Conservation (phyloP, 2,329 filamentous ascomycete genomes). For the Leptographium lundbergii region DNA sequence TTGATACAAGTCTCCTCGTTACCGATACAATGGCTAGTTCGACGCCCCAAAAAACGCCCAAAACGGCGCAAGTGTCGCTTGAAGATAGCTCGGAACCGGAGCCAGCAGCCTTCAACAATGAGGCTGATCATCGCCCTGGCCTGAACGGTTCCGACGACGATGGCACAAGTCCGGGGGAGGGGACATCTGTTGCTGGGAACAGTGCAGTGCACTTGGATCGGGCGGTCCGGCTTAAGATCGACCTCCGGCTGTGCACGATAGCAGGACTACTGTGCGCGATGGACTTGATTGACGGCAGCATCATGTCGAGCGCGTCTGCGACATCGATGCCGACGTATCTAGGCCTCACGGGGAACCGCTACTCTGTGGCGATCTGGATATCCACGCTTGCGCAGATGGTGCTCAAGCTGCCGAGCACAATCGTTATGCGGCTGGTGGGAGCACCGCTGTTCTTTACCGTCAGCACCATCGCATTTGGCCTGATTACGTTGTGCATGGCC, state of each 20-base stretch:
- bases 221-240: neutral
- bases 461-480: neutral
- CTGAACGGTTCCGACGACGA: neutral
- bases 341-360: neutral
- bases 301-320: constrained; percentile 1
- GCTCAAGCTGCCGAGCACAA: neutral
- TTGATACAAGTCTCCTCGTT: neutral
- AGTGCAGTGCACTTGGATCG: neutral
- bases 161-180: neutral
- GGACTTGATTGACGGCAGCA: constrained; percentile 1
- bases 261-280: neutral
- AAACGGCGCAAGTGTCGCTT: neutral
- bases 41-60: neutral
- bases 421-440: neutral
- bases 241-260: neutral
- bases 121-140: neutral
- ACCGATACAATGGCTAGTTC: neutral
- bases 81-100: neutral
- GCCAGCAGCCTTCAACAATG: neutral
- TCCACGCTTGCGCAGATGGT: neutral
- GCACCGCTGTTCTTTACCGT: neutral
- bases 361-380: neutral
- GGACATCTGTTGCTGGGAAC: neutral
- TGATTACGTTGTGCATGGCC: neutral
- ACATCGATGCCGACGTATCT: neutral